Percentiles rank a stretch among this genome's conserved stretches.
Conservation (phyloP, 805 yeast genomes). For the Kodamaea leandrae region DNA sequence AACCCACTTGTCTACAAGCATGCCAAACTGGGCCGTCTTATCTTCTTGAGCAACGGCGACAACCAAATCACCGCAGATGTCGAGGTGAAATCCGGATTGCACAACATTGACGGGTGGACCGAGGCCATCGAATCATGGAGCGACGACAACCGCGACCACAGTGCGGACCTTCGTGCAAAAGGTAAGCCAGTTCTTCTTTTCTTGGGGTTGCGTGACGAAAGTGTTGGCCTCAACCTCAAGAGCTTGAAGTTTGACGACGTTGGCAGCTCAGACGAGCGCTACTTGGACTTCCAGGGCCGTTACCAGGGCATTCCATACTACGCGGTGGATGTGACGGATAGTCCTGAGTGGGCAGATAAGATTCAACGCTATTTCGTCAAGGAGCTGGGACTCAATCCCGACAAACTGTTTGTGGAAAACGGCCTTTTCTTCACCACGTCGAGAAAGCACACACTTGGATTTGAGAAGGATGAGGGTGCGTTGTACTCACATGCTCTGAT, state of each 20-base stretch:
- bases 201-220: constrained; percentile 46
- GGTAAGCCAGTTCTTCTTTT: constrained; percentile 41
- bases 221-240: constrained; percentile 38
- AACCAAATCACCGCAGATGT: constrained; percentile 26
- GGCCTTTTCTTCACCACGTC: constrained; percentile 31
- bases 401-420: constrained; percentile 14
- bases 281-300: constrained; percentile 43
- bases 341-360: constrained; percentile 41
- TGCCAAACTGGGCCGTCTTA: constrained; percentile 25
- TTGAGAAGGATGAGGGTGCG: constrained; percentile 51
- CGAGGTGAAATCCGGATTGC: constrained; percentile 21
- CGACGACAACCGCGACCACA: constrained; percentile 31
- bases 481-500: constrained; percentile 78
- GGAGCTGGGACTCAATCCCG: constrained; percentile 14
- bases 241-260: constrained; percentile 27
- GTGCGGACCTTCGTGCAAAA: constrained; percentile 39
- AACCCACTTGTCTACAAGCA: constrained; percentile 33
- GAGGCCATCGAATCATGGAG: constrained; percentile 21
- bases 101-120: constrained; percentile 14
- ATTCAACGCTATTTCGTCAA: constrained; percentile 26
- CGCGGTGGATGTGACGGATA: constrained; percentile 55
- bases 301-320: constrained; percentile 63
- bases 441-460: constrained; percentile 36
- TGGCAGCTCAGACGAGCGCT: constrained; percentile 23
- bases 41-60: constrained; percentile 36